Evolutionary conservation across 2,329 filamentous ascomycete species (phyloP).

Genomic region (Lasiodiplodia hormozganensis): DNA sequence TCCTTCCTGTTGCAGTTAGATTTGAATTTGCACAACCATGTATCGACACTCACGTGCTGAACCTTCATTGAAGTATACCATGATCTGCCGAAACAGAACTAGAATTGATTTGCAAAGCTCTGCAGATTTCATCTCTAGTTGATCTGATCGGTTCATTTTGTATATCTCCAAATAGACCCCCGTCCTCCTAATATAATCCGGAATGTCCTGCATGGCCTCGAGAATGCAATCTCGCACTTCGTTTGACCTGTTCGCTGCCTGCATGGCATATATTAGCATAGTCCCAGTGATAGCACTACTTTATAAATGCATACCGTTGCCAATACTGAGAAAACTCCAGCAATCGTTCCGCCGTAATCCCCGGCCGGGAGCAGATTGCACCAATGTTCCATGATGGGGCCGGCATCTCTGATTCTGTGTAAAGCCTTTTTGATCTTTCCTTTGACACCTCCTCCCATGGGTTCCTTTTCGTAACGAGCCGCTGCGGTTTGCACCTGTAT

Average conservation of each 20-base stretch:
- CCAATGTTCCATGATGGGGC: neutral
- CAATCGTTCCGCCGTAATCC: neutral
- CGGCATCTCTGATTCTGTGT: neutral
- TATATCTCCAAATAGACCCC: too few species aligned
- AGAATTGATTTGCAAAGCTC: constrained; percentile 1
- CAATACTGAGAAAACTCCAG: neutral
- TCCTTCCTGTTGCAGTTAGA: neutral
- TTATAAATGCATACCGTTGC: constrained; percentile 1
- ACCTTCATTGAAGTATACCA: neutral
- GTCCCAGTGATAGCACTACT: too few species aligned
- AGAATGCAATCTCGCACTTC: neutral
- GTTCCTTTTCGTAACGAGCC: neutral
- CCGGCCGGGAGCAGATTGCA: neutral
- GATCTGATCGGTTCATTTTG: too few species aligned
- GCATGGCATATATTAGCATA: too few species aligned
- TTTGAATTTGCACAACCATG: too few species aligned
- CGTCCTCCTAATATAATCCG: too few species aligned
- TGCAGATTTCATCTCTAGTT: neutral
- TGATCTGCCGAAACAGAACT: neutral
- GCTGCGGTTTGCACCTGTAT: neutral
- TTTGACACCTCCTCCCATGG: neutral
- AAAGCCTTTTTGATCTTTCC: neutral
- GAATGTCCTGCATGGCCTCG: neutral
- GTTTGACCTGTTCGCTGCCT: neutral
- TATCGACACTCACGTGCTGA: too few species aligned